Evolutionary conservation across 441 rosid genomes (phyloP).

Genomic region (Jatropha multifida): DNA sequence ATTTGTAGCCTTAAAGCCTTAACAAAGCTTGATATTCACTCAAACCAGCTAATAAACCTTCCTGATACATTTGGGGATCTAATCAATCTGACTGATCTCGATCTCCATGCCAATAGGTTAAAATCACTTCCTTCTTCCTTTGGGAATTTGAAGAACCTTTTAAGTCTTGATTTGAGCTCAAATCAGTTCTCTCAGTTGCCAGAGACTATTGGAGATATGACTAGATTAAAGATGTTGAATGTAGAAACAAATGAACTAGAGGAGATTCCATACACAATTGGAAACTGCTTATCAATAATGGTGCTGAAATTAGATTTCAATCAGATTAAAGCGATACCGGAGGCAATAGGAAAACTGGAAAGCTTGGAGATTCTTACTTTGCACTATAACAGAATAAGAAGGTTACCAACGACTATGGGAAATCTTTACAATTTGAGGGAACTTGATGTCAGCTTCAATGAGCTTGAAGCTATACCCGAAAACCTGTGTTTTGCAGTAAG

Average conservation of each 20-base stretch:
- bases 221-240: constrained; percentile 41
- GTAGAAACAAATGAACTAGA: constrained; percentile 62
- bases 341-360: constrained; percentile 57
- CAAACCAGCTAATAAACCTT: constrained; percentile 65
- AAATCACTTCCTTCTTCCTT: constrained; percentile 53
- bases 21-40: constrained; percentile 51
- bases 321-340: constrained; percentile 62
- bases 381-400: constrained; percentile 62
- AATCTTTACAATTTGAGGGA: constrained; percentile 53
- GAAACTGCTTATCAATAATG: constrained; percentile 43
- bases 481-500: constrained; percentile 47
- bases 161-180: constrained; percentile 51
- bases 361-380: constrained; percentile 49
- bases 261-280: constrained; percentile 60
- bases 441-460: constrained; percentile 72
- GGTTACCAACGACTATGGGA: constrained; percentile 59
- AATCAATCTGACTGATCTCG: constrained; percentile 43
- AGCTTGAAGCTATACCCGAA: constrained; percentile 55
- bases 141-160: constrained; percentile 43
- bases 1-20: constrained; percentile 44
- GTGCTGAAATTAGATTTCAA: constrained; percentile 65
- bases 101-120: constrained; percentile 59
- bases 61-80: constrained; percentile 60
- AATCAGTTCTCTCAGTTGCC: constrained; percentile 49
- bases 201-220: constrained; percentile 43